Percentiles rank a stretch among this genome's conserved stretches.
Evolutionary conservation across 1,284 basidiomycete genomes (phyloP).

Genomic region (Naganishia sp.): DNA sequence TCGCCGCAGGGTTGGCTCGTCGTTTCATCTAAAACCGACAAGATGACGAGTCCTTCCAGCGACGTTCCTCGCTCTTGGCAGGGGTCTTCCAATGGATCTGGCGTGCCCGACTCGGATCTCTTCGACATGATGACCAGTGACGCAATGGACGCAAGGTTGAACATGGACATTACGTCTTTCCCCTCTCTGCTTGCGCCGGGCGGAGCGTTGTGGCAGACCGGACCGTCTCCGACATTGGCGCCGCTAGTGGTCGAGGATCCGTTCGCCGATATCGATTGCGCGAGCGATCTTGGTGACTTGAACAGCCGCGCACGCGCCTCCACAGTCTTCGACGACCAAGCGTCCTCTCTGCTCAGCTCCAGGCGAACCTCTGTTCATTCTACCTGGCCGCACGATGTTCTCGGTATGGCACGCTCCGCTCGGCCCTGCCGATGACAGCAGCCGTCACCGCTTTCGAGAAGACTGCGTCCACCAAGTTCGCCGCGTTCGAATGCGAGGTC

Average conservation of each 20-base stretch:
- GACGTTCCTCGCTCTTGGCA: conserved; percentile 5
- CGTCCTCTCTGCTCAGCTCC: conserved; percentile 13
- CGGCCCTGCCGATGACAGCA: background rate
- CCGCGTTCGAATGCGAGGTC: conserved; percentile 11
- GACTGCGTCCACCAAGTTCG: conserved; percentile 15
- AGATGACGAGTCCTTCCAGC: background rate
- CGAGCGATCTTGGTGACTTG: conserved; percentile 15
- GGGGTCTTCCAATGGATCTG: conserved; percentile 10
- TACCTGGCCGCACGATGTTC: background rate
- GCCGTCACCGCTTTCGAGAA: conserved; percentile 9
- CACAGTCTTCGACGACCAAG: conserved; percentile 11
- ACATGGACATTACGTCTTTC: background rate
- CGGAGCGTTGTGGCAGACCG: conserved; percentile 8
- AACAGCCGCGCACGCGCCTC: conserved; percentile 8
- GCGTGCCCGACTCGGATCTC: background rate
- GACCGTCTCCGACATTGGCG: conserved; percentile 31
- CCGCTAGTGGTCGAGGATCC: conserved; percentile 33
- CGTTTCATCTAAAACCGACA: conserved; percentile 3
- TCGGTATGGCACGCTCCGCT: conserved; percentile 16
- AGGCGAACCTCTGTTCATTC: conserved; percentile 21
- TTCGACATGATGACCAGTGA: background rate
- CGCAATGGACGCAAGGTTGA: background rate
- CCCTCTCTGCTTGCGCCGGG: conserved; percentile 22
- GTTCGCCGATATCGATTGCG: conserved; percentile 28
- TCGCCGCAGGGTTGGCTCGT: conserved; percentile 31